A percentile compares a stretch with the other conserved stretches of the same genome.
phyloP scores from a whole-genome alignment of 768 basidiomycete species.

The Amyloporia xantha region DNA sequence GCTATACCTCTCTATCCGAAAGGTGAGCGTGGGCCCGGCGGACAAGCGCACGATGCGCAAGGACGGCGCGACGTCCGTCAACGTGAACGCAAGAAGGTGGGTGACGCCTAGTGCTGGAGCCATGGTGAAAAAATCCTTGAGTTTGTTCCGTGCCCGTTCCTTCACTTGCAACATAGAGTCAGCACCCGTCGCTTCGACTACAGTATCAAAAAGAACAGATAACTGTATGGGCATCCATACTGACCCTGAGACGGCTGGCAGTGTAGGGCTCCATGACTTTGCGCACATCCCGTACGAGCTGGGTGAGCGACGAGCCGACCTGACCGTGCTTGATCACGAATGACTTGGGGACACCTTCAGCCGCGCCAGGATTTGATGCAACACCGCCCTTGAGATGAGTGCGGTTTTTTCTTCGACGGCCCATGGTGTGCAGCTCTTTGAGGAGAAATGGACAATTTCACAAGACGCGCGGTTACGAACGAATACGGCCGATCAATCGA shows the following conservation, averaged over 20 bases:
- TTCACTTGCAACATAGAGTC: constrained; percentile 28
- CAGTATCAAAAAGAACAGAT: background rate
- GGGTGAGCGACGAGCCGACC: constrained; percentile 79
- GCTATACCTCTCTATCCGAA: constrained; percentile 89
- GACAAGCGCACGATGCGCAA: constrained; percentile 83
- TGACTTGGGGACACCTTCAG: constrained; percentile 63
- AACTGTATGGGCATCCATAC: constrained; percentile 17
- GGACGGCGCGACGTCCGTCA: constrained; percentile 80
- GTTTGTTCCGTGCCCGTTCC: constrained; percentile 87
- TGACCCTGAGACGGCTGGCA: constrained; percentile 81
- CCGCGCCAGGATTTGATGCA: constrained; percentile 27
- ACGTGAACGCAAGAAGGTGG: constrained; percentile 87
- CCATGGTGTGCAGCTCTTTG: constrained; percentile 47
- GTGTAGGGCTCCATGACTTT: constrained; percentile 99
- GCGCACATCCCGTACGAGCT: constrained; percentile 88
- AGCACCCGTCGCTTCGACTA: background rate
- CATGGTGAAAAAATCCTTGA: constrained; percentile 91
- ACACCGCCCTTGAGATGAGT: constrained; percentile 67
- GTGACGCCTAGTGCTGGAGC: constrained; percentile 87
- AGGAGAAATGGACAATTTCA: background rate
- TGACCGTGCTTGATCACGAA: constrained; percentile 97
- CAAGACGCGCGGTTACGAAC: too few relatives aligned
- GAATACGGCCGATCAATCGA: background rate
- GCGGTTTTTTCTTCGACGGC: constrained; percentile 67
- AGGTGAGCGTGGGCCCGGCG: constrained; percentile 88